A percentile compares a stretch with the other conserved stretches of the same genome.
Conservation (phyloP, 108 stramenopile species). For the Aurantiochytrium sp. region DNA sequence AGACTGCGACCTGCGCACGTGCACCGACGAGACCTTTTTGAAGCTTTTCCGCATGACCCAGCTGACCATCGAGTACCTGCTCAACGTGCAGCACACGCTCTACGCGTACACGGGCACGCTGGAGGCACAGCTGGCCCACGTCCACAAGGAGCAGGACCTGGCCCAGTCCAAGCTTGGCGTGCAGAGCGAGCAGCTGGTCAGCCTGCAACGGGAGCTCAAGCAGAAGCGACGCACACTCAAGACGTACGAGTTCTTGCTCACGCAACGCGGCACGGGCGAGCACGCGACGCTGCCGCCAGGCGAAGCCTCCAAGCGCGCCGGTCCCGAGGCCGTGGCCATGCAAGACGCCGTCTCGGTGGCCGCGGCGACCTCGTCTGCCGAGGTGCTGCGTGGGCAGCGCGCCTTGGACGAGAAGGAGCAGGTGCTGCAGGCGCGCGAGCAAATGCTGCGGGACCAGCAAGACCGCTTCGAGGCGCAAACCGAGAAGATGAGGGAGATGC, state of each 20-base stretch:
- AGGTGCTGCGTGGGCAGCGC: not conserved
- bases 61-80: conserved; percentile 31
- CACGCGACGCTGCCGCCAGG: no score
- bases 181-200: not conserved
- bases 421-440: not conserved
- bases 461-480: not conserved
- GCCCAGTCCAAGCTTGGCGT: not conserved
- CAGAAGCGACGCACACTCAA: not conserved
- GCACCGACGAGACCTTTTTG: not conserved
- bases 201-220: not conserved
- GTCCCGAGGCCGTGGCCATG: no score
- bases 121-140: not conserved
- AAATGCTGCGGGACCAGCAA: not conserved
- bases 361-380: not conserved
- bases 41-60: conserved; percentile 27
- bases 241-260: not conserved
- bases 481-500: not conserved
- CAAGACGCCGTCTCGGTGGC: not conserved
- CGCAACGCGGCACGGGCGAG: no score
- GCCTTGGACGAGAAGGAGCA: not conserved
- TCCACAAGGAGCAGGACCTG: not conserved
- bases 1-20: not conserved
- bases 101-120: not conserved
- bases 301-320: no score
- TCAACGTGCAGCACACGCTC: conserved; percentile 26